A percentile compares a stretch with the other conserved stretches of the same genome.
phyloP scores from a whole-genome alignment of 805 yeast species.

The Candida ficus region DNA sequence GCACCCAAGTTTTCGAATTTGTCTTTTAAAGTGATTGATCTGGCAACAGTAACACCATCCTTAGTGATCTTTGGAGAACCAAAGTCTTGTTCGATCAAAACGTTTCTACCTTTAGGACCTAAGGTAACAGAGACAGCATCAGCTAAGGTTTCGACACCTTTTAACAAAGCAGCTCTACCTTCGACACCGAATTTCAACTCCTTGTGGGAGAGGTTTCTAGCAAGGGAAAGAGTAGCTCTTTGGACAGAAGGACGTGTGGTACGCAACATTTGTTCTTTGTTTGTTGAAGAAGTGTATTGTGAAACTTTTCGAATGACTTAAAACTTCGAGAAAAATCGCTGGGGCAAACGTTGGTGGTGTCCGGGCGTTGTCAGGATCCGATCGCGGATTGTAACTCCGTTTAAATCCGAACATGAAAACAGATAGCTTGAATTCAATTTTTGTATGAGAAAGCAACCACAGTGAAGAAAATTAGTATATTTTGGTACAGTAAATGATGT shows the following conservation, averaged over 20 bases:
- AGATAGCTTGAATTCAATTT: no score
- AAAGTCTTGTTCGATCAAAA: constrained; percentile 91
- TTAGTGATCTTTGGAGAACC: constrained; percentile 98
- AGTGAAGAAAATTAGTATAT: no score
- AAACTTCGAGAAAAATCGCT: background rate
- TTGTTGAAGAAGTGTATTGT: background rate
- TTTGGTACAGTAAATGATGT: no score
- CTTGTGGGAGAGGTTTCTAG: constrained; percentile 56
- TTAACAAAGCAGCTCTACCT: constrained; percentile 52
- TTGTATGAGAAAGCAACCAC: no score
- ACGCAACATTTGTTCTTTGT: constrained; percentile 19
- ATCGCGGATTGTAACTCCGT: background rate
- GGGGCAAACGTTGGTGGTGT: no score
- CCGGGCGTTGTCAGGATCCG: background rate
- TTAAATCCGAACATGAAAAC: background rate
- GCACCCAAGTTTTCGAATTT: constrained; percentile 98
- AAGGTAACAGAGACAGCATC: constrained; percentile 95
- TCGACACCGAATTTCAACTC: constrained; percentile 92
- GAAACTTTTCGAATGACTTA: constrained; percentile 1
- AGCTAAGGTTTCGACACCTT: constrained; percentile 84
- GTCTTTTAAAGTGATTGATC: constrained; percentile 78
- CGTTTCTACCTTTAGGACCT: constrained; percentile 99
- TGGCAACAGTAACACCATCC: constrained; percentile 98
- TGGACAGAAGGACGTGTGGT: constrained; percentile 23
- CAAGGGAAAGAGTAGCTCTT: constrained; percentile 20